A percentile compares a stretch with the other conserved stretches of the same genome.
phyloP scores from a whole-genome alignment of 352 stramenopile genomes.

The Pythium sukuiense region DNA sequence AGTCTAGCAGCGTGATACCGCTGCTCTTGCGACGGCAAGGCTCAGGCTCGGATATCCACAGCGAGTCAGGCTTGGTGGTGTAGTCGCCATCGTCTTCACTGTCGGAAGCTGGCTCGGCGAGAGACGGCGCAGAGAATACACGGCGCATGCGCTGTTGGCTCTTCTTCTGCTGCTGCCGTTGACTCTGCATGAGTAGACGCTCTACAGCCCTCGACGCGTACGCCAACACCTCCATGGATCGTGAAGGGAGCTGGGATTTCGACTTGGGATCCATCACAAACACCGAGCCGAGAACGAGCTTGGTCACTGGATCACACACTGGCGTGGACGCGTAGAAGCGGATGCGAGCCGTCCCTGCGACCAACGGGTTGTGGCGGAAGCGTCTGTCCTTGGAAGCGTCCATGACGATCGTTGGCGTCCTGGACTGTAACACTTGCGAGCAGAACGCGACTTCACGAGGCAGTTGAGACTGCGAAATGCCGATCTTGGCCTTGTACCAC shows the following conservation, averaged over 20 bases:
- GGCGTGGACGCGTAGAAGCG: conserved; percentile 91
- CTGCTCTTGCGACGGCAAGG: conserved; percentile 1
- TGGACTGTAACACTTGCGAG: conserved; percentile 46
- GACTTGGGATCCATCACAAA: conserved; percentile 76
- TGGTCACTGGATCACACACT: conserved; percentile 56
- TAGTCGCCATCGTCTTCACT: conserved; percentile 39
- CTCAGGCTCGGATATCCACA: conserved; percentile 15
- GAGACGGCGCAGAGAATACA: conserved; percentile 32
- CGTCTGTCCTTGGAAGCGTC: conserved; percentile 82
- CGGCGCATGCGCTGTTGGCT: conserved; percentile 25
- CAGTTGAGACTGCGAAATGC: conserved; percentile 61
- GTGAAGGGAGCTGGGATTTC: conserved; percentile 47
- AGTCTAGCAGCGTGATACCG: conserved; percentile 33
- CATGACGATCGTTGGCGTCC: conserved; percentile 68
- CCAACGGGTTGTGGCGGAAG: conserved; percentile 86
- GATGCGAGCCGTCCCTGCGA: conserved; percentile 86
- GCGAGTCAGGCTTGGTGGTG: conserved; percentile 8
- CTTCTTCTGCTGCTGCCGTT: neutral
- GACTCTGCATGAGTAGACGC: conserved; percentile 36
- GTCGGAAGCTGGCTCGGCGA: conserved; percentile 25
- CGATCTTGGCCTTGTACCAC: conserved; percentile 77
- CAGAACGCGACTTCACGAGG: conserved; percentile 70
- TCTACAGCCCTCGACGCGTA: conserved; percentile 60
- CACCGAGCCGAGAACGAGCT: conserved; percentile 73
- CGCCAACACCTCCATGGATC: conserved; percentile 63